These are phyloP conservation scores for Citrullus colocynthis DNA, from an alignment of 306 rosid species.

Conservation along the genomic window DNA sequence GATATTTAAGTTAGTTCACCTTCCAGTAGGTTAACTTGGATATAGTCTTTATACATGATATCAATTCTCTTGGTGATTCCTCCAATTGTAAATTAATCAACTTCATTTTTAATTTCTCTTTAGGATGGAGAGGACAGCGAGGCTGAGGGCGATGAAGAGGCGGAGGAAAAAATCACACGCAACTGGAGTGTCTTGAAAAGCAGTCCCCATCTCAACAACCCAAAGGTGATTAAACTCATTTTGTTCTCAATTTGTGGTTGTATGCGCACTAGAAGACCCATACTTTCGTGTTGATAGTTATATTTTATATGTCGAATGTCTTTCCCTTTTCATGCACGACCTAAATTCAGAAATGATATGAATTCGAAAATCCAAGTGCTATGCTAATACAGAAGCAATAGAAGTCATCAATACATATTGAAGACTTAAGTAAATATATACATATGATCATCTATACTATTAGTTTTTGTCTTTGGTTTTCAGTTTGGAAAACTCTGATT, in stretches of 20 bases:
- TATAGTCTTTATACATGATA: background rate
- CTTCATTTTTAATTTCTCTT: background rate
- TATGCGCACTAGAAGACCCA: background rate
- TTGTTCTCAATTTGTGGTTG: background rate
- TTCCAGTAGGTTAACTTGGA: background rate
- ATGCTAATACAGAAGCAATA: background rate
- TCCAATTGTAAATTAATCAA: background rate
- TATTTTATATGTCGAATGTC: background rate
- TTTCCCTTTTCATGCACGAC: background rate
- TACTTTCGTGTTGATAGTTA: background rate
- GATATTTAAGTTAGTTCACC: background rate
- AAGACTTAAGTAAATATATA: background rate
- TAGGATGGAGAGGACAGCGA: conserved; percentile 84
- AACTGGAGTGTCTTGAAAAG: conserved; percentile 91
- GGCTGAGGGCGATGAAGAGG: conserved; percentile 35
- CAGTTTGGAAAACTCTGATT: background rate
- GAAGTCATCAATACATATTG: background rate
- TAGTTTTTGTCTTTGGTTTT: background rate
- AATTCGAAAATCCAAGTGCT: background rate
- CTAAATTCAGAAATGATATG: background rate
- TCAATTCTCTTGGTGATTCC: conserved; percentile 5
- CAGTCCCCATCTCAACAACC: conserved; percentile 53
- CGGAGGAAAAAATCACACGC: conserved; percentile 51
- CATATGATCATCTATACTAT: background rate
- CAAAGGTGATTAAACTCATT: conserved; percentile 39